Conservation (phyloP, 768 basidiomycete genomes). For the Lactifluus pinguis region DNA sequence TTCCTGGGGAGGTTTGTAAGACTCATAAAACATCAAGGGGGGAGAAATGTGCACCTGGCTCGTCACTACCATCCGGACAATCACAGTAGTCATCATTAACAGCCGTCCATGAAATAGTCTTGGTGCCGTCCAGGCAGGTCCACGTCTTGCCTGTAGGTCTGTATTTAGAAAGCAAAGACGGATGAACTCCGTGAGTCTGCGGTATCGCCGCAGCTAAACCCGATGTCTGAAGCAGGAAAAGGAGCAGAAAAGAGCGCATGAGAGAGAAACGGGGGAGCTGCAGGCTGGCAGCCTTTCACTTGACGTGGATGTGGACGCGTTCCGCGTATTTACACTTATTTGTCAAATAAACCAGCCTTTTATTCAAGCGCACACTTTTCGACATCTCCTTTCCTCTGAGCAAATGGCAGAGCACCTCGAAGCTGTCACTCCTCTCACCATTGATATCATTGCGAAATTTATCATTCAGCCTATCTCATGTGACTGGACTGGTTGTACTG, state of each 20-base stretch:
- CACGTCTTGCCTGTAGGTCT: constrained; percentile 42
- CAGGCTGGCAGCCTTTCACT: background rate
- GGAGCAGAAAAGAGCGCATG: constrained; percentile 1
- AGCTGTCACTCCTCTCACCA: background rate
- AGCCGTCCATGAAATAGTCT: constrained; percentile 66
- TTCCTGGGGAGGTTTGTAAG: constrained; percentile 41
- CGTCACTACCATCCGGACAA: constrained; percentile 90
- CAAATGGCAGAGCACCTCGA: background rate
- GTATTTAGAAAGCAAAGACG: constrained; percentile 48
- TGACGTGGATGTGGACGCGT: background rate
- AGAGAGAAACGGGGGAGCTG: background rate
- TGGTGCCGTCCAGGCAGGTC: constrained; percentile 75
- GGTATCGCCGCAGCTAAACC: constrained; percentile 22
- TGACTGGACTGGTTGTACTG: constrained; percentile 2
- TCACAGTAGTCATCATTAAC: constrained; percentile 96
- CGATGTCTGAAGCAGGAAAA: background rate
- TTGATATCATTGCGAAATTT: constrained; percentile 18
- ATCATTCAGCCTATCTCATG: constrained; percentile 11
- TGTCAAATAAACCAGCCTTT: background rate
- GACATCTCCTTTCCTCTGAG: too few relatives aligned
- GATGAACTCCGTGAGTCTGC: constrained; percentile 51
- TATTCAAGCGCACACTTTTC: too few relatives aligned
- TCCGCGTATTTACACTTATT: constrained; percentile 1
- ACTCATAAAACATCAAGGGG: background rate
- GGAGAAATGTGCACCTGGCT: constrained; percentile 53